Evolutionary conservation across 371 early-diverging fungal species (phyloP), one percentile per base, ranked within the genome.

Genomic region (Smittium mucronatum): DNA sequence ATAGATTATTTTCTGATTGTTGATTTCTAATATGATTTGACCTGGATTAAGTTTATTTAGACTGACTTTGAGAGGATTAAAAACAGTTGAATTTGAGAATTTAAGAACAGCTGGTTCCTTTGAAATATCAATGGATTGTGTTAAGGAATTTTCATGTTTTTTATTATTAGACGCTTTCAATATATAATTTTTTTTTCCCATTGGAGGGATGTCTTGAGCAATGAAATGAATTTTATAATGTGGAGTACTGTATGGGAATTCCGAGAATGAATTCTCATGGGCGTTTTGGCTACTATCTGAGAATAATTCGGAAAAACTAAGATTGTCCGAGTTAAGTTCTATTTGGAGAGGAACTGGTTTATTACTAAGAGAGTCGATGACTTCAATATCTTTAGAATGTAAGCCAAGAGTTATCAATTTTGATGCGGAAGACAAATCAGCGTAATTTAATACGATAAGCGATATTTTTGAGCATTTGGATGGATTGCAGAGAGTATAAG

Each of bases 201-300:
- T 28, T 15, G 64, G 59, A 21, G 78, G 78, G 1, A 78, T 33
- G n/a, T 21, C 26, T 30, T 68, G 68, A 17, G 78, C 78, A 29
- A 78, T 32, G 65, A 78, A 78, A 57, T 69, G 67, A 11, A 75
- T 73, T 15, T 2, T 29, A n/a, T 32, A 75, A n/a, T 30, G 25
- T 28, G 58, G 63, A 33, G 21, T 68, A 29, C 2, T 58, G 57
- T 0, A 17, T 34, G 1, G 71, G n/a, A n/a, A n/a, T n/a, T n/a
- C n/a, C n/a, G n/a, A n/a, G n/a, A n/a, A n/a, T n/a, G n/a, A n/a
- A n/a, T n/a, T n/a, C 67, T 0, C 34, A 57, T 5, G 2, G 2
- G n/a, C 69, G 47, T 1, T 61, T 68, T 21, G 36, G 34, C 1
- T 30, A 29, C 31, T 76, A 72, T 28, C 70, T 67, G 1, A 76